Evolutionary conservation across 176 grass and related monocot genomes (phyloP).

Genomic region (Dactylis glomerata): DNA sequence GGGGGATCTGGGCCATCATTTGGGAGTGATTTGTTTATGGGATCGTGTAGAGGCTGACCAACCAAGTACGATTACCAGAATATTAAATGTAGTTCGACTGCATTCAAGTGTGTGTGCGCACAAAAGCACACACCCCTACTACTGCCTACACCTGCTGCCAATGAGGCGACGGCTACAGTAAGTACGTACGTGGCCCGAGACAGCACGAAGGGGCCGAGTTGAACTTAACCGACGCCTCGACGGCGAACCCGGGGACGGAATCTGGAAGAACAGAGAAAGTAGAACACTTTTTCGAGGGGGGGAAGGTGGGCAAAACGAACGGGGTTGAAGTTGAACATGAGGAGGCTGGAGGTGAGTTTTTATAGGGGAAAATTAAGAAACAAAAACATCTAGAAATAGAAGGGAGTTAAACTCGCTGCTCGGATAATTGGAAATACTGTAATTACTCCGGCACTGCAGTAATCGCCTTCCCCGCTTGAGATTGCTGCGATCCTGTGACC

Average conservation of each 20-base stretch:
- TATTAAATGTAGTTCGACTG: background rate
- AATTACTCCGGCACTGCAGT: too few relatives aligned
- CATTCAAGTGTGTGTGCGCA: background rate
- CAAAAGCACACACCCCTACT: background rate
- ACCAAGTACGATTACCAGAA: background rate
- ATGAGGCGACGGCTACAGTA: background rate
- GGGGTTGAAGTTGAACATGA: background rate
- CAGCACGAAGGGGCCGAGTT: background rate
- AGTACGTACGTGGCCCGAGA: background rate
- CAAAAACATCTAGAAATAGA: background rate
- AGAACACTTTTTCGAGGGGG: background rate
- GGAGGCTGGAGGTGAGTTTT: background rate
- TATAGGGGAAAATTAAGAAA: background rate
- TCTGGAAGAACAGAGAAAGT: background rate
- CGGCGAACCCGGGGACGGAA: background rate
- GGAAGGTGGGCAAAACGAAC: too few relatives aligned
- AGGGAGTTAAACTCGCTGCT: too few relatives aligned
- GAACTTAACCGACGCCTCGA: background rate
- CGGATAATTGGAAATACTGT: background rate
- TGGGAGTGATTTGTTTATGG: conserved; percentile 9
- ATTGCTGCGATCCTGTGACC: too few relatives aligned
- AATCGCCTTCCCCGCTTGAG: too few relatives aligned
- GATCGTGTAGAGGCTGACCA: background rate
- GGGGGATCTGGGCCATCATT: background rate
- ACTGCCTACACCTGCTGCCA: background rate